phyloP scores from a whole-genome alignment of 2,329 filamentous ascomycete species.

The Sporothrix protearum region DNA sequence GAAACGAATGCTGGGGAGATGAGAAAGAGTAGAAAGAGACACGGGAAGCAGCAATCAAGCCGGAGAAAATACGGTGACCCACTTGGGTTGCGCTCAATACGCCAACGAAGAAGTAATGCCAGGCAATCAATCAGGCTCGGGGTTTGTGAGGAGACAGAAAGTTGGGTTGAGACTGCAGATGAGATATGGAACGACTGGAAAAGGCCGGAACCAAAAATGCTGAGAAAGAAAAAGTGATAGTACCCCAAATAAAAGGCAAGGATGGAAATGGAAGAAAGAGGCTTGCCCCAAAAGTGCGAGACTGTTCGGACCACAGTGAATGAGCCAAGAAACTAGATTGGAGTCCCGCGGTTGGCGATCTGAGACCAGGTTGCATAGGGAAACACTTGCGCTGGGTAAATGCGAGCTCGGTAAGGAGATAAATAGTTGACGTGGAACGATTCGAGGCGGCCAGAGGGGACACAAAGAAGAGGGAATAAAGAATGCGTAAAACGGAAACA shows the following conservation, averaged over 20 bases:
- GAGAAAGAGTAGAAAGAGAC: not conserved
- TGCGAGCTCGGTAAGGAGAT: not conserved
- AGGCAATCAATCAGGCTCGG: not conserved
- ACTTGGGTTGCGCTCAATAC: conserved; percentile 25
- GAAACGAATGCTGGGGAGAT: not conserved
- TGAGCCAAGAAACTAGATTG: not conserved
- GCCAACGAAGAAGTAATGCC: conserved; percentile 12
- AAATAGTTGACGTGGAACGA: not conserved
- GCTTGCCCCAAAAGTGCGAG: not conserved
- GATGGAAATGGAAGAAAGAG: not conserved
- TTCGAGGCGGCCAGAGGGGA: not conserved
- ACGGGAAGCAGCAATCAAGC: not conserved
- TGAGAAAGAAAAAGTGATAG: not conserved
- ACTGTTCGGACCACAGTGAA: not conserved
- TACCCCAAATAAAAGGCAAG: not conserved
- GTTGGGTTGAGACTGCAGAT: not conserved
- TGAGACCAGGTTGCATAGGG: conserved; percentile 10
- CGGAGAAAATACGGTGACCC: conserved; percentile 18
- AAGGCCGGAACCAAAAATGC: not conserved
- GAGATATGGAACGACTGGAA: not conserved
- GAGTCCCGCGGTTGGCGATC: conserved; percentile 7
- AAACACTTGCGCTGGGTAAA: conserved; percentile 3
- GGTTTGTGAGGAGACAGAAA: not conserved
- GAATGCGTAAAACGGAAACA: not conserved
- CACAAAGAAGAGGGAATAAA: not conserved